A percentile compares a stretch with the other conserved stretches of the same genome.
phyloP scores from a whole-genome alignment of 345 rosid genomes.

The Mallotus nudiflorus region DNA sequence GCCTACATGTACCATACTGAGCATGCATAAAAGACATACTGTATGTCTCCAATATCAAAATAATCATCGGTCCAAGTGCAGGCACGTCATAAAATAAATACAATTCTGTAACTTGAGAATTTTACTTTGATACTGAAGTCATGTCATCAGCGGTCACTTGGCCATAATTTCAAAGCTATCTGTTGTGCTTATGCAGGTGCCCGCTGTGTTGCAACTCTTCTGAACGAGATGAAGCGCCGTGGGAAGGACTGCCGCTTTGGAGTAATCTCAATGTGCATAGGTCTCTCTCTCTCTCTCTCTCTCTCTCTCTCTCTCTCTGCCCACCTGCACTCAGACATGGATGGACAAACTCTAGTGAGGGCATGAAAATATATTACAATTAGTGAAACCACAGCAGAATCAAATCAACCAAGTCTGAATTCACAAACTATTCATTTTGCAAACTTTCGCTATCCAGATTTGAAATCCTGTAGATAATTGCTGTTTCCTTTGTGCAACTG shows the following conservation, averaged over 20 bases:
- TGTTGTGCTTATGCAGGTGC: conserved; percentile 54
- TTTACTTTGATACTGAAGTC: neutral
- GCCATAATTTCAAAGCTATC: conserved; percentile 7
- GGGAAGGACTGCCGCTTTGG: conserved; percentile 89
- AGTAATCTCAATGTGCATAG: conserved; percentile 97
- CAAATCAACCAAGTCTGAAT: neutral
- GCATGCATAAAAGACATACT: neutral
- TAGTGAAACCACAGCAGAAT: neutral
- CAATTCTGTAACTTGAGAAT: neutral
- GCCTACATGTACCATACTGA: neutral
- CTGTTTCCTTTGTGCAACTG: neutral
- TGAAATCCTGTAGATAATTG: neutral
- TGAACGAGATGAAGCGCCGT: conserved; percentile 88
- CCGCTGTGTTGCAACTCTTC: conserved; percentile 78
- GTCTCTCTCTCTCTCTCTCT: conserved; percentile 35
- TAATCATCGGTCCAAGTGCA: neutral
- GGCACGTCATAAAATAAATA: neutral
- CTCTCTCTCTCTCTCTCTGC: neutral
- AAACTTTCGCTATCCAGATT: neutral
- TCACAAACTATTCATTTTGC: neutral
- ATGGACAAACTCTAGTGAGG: too few relatives aligned
- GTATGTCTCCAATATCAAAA: neutral
- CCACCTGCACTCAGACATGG: neutral
- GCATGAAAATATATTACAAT: neutral
- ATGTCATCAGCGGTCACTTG: conserved; percentile 3